These are phyloP conservation scores for Ambrosiella cleistominuta DNA, from an alignment of 2,329 filamentous ascomycete genomes.

Conservation along the genomic window DNA sequence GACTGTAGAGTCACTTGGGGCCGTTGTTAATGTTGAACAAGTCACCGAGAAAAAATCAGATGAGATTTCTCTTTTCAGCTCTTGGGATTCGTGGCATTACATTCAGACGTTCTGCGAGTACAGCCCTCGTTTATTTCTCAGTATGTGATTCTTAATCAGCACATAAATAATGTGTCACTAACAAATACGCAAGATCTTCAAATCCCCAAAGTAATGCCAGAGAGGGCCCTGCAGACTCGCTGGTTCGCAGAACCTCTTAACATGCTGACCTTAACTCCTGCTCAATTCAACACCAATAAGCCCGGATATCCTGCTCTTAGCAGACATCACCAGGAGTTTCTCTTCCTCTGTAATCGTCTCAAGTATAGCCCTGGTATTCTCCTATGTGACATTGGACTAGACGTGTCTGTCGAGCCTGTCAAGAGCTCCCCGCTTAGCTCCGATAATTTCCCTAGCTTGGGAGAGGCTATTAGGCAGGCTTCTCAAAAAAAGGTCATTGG, in stretches of 20 bases:
- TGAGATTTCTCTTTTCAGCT: slow-evolving; percentile 52
- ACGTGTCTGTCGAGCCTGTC: slow-evolving; percentile 17
- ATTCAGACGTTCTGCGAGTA: slow-evolving; percentile 79
- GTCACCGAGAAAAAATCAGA: slow-evolving; percentile 23
- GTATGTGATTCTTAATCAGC: slow-evolving; percentile 30
- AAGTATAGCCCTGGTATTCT: slow-evolving; percentile 46
- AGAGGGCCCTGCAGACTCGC: slow-evolving; percentile 41
- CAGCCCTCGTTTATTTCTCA: slow-evolving; percentile 59
- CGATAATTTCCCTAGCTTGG: slow-evolving; percentile 49
- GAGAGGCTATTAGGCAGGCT: slow-evolving; percentile 37
- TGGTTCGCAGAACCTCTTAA: slow-evolving; percentile 56
- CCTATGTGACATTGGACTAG: slow-evolving; percentile 42
- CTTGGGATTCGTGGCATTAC: slow-evolving; percentile 89
- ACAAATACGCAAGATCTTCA: slow-evolving; percentile 15
- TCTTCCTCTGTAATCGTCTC: slow-evolving; percentile 45
- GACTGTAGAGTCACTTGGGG: slow-evolving; percentile 34
- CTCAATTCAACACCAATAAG: slow-evolving; percentile 42
- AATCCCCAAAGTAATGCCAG: slow-evolving; percentile 40
- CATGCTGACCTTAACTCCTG: slow-evolving; percentile 36
- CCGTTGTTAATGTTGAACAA: slow-evolving; percentile 15
- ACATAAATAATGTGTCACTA: neutral
- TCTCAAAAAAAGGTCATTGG: slow-evolving; percentile 18
- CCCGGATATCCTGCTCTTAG: slow-evolving; percentile 43
- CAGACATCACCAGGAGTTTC: slow-evolving; percentile 41
- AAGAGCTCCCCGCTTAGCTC: slow-evolving; percentile 20